phyloP scores from a whole-genome alignment of 768 basidiomycete species.

The Russula compacta region DNA sequence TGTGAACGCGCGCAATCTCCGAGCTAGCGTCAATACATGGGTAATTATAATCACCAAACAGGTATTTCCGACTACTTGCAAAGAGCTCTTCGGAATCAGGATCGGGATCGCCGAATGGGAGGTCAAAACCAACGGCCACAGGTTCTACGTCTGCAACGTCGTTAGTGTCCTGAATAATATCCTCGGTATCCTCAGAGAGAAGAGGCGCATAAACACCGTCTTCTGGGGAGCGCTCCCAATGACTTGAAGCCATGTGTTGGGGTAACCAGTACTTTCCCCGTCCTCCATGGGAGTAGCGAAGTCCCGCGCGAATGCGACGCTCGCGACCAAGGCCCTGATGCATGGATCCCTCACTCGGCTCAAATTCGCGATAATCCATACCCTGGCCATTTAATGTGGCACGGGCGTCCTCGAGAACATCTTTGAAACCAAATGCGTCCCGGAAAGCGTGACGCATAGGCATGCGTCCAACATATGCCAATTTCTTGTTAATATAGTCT shows the following conservation, averaged over 20 bases:
- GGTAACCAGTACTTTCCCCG: slow-evolving; percentile 95
- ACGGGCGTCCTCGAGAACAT: slow-evolving; percentile 80
- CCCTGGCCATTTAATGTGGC: slow-evolving; percentile 78
- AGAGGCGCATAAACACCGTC: slow-evolving; percentile 66
- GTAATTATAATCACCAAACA: slow-evolving; percentile 89
- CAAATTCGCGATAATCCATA: slow-evolving; percentile 94
- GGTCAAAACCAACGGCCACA: slow-evolving; percentile 39
- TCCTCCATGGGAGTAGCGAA: slow-evolving; percentile 88
- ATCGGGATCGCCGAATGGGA: slow-evolving; percentile 63
- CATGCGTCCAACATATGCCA: slow-evolving; percentile 75
- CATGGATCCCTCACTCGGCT: slow-evolving; percentile 88
- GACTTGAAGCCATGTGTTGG: slow-evolving; percentile 38
- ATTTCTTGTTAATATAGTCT: slow-evolving; percentile 67
- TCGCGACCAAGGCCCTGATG: slow-evolving; percentile 86
- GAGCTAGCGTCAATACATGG: slow-evolving; percentile 84
- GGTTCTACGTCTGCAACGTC: slow-evolving; percentile 45
- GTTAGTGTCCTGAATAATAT: slow-evolving; percentile 59
- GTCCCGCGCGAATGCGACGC: slow-evolving; percentile 79
- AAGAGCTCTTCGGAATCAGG: slow-evolving; percentile 71
- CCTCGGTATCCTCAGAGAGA: slow-evolving; percentile 49
- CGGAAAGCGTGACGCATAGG: slow-evolving; percentile 78
- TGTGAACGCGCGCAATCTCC: slow-evolving; percentile 51
- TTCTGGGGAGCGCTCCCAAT: slow-evolving; percentile 35
- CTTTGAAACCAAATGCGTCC: slow-evolving; percentile 80
- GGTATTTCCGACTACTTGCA: slow-evolving; percentile 60